These are phyloP conservation scores for Fusarium compactum DNA, from an alignment of 2,329 filamentous ascomycete species.

Conservation along the genomic window DNA sequence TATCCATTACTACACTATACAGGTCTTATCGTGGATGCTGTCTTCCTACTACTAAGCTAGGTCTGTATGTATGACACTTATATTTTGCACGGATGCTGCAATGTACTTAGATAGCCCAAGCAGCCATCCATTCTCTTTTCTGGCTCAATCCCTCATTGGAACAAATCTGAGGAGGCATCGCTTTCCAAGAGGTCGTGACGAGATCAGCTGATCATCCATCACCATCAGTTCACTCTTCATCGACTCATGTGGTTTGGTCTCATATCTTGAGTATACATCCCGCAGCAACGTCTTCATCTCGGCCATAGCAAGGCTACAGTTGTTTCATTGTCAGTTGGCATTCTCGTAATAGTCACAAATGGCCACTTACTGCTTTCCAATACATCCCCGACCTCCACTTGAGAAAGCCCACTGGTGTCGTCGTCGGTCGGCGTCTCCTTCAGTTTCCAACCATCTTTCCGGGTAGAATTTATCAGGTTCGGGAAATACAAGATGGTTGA, in stretches of 20 bases:
- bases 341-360: background rate
- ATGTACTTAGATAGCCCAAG: too few relatives aligned
- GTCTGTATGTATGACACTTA: background rate
- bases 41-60: background rate
- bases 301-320: conserved; percentile 65
- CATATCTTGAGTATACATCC: conserved; percentile 71
- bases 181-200: conserved; percentile 70
- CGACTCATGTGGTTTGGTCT: conserved; percentile 64
- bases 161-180: conserved; percentile 67
- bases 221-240: conserved; percentile 70
- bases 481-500: conserved; percentile 76
- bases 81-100: background rate
- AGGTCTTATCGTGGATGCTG: background rate
- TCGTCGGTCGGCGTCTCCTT: conserved; percentile 78
- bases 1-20: background rate
- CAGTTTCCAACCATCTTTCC: conserved; percentile 82
- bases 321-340: background rate
- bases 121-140: background rate
- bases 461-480: conserved; percentile 83
- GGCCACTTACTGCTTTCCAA: conserved; percentile 72
- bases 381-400: conserved; percentile 73
- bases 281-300: conserved; percentile 76
- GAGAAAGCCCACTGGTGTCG: conserved; percentile 75
- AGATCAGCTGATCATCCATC: conserved; percentile 76
- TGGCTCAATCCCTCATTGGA: conserved; percentile 43